Evolutionary conservation across 805 yeast species (phyloP).

Genomic region (Yamadazyma phyllophila): DNA sequence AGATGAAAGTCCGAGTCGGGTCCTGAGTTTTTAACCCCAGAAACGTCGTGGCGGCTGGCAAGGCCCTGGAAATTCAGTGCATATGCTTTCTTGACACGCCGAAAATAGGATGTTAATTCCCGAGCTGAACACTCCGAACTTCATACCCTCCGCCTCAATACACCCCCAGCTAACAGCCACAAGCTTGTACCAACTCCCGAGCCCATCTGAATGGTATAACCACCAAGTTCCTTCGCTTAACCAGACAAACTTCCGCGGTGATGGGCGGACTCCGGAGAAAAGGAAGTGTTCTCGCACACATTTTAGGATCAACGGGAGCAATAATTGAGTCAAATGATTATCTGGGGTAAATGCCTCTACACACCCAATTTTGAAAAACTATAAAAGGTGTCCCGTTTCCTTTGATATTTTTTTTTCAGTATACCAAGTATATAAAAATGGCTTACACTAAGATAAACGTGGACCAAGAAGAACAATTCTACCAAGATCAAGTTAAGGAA

Average conservation of each 20-base stretch:
- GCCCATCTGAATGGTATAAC: no score
- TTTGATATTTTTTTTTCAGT: constrained; percentile 3
- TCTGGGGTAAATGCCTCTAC: constrained; percentile 11
- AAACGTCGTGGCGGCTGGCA: background rate
- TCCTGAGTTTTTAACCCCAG: constrained; percentile 2
- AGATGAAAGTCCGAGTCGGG: constrained; percentile 3
- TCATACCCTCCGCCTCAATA: no score
- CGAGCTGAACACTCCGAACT: background rate
- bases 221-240: background rate
- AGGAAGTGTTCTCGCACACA: background rate
- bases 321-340: constrained; percentile 7
- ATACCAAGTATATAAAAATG: constrained; percentile 21
- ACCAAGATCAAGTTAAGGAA: constrained; percentile 66
- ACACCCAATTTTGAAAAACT: constrained; percentile 3
- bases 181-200: no score
- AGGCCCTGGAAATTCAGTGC: background rate
- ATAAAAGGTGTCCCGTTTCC: constrained; percentile 5
- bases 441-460: constrained; percentile 59
- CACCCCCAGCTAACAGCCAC: no score
- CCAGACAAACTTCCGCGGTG: no score
- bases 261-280: background rate
- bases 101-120: background rate
- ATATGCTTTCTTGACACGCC: background rate
- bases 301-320: constrained; percentile 13
- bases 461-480: constrained; percentile 60